These are phyloP conservation scores for maize (Zea mays) DNA, from an alignment of 176 grass and related monocot genomes.

Conservation along the genomic window DNA sequence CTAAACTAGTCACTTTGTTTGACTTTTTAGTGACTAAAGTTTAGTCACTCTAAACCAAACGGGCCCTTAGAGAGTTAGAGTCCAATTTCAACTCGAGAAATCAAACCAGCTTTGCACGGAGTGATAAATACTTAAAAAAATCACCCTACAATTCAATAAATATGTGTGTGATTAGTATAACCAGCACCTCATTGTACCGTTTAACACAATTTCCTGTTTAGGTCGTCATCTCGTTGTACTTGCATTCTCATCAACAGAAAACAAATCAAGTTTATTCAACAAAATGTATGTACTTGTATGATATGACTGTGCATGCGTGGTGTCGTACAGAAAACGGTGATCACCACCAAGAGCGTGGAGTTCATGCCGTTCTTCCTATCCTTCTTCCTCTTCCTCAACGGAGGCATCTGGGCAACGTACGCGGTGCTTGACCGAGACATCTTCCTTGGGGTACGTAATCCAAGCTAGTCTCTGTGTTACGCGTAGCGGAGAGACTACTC, in stretches of 20 bases:
- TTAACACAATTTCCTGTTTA: background rate
- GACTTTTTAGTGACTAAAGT: too few species aligned
- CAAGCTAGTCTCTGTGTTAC: background rate
- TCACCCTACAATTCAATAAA: background rate
- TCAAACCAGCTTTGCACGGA: too few species aligned
- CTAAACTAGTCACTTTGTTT: too few species aligned
- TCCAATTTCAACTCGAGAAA: too few species aligned
- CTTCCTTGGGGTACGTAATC: slow-evolving; percentile 56
- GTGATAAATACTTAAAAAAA: background rate
- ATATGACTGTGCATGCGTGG: background rate
- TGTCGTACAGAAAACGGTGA: slow-evolving; percentile 56
- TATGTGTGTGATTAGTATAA: background rate
- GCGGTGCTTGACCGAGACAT: slow-evolving; percentile 56
- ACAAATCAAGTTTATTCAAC: background rate
- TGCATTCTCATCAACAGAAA: background rate
- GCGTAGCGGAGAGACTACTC: too few species aligned
- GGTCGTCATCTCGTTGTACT: background rate
- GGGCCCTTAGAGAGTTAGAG: too few species aligned
- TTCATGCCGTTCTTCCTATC: slow-evolving; percentile 84
- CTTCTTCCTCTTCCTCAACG: slow-evolving; percentile 77
- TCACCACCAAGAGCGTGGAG: slow-evolving; percentile 58
- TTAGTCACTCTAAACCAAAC: too few species aligned
- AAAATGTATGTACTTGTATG: background rate
- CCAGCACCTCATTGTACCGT: background rate
- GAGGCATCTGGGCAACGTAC: slow-evolving; percentile 58